These are phyloP conservation scores for Encephalitozoon cuniculi DNA, from an alignment of 371 early-diverging fungal species.

Conservation along the genomic window DNA sequence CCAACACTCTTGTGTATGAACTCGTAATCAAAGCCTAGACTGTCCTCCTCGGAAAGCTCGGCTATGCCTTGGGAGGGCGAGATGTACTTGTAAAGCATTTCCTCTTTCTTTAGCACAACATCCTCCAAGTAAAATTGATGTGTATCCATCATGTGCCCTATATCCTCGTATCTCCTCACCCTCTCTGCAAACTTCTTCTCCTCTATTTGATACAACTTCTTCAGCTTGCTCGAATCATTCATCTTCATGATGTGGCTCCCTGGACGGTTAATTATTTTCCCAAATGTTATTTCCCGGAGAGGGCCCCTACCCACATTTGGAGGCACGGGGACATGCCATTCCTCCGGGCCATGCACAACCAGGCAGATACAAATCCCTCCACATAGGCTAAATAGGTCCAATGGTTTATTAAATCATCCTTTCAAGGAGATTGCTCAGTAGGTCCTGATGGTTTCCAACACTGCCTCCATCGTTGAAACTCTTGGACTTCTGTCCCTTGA, in stretches of 20 bases:
- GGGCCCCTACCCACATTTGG: no score
- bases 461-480: slow-evolving; percentile 96
- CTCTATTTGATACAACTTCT: slow-evolving; percentile 10
- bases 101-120: background rate
- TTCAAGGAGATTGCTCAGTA: slow-evolving; percentile 81
- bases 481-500: slow-evolving; percentile 78
- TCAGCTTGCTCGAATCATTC: slow-evolving; percentile 1
- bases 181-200: background rate
- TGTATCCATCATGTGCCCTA: slow-evolving; percentile 1
- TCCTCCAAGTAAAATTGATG: slow-evolving; percentile 5
- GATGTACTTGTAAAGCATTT: slow-evolving; percentile 3
- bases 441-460: slow-evolving; percentile 82
- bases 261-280: slow-evolving; percentile 13
- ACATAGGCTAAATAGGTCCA: background rate
- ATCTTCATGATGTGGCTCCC: background rate
- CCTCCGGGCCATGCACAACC: background rate
- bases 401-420: slow-evolving; percentile 69
- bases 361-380: background rate
- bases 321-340: background rate
- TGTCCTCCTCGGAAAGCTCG: background rate
- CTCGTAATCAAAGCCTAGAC: background rate
- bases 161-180: background rate
- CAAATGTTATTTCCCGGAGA: background rate
- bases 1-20: slow-evolving; percentile 7
- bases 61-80: no score